A percentile compares a stretch with the other conserved stretches of the same genome.
Conservation (phyloP, 2,329 filamentous ascomycete genomes). For the Aspergillus sp. region DNA sequence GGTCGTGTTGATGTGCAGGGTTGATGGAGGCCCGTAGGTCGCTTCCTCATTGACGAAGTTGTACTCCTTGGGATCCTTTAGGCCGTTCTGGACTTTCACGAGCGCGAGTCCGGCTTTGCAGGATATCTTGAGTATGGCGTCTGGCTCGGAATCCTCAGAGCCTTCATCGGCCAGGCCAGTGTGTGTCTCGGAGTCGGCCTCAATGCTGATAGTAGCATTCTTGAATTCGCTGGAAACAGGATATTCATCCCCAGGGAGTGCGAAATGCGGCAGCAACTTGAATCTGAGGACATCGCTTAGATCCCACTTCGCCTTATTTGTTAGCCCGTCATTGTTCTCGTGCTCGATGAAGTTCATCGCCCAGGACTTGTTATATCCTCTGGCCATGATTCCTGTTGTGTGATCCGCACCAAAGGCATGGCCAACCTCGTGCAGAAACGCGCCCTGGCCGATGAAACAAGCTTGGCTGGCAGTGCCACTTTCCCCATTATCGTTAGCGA, state of each 20-base stretch:
- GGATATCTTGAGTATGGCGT: not conserved
- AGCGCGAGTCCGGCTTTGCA: not conserved
- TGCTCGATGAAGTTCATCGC: not conserved
- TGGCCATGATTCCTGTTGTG: not conserved
- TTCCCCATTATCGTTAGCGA: not conserved
- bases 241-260: not conserved
- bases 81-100: not conserved
- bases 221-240: not conserved
- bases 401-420: not conserved
- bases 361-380: not conserved
- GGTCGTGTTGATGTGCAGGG: not conserved
- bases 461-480: not conserved
- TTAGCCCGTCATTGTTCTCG: not conserved
- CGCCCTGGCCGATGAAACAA: not conserved
- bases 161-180: not conserved
- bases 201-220: not conserved
- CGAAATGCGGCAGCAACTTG: not conserved
- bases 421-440: conserved; percentile 3
- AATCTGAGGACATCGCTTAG: not conserved
- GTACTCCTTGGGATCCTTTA: not conserved
- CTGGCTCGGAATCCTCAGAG: not conserved
- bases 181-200: not conserved
- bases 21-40: not conserved
- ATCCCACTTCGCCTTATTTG: not conserved
- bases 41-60: too few species aligned